Evolutionary conservation across 371 early-diverging fungal species (phyloP).

Genomic region (Mucor velutinosus): DNA sequence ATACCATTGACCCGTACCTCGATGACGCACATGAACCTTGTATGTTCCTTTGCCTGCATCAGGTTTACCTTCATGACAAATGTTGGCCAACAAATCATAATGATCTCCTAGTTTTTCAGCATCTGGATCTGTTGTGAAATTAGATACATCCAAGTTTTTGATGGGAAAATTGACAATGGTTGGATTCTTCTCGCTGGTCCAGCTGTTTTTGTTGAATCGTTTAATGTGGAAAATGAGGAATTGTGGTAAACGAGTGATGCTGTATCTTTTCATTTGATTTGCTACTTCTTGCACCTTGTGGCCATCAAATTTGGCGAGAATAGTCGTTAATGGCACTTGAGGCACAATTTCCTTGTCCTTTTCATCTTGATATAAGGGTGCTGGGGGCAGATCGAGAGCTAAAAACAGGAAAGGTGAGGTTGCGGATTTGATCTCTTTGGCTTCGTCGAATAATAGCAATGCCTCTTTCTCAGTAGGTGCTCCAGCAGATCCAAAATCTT

Average conservation of each 20-base stretch:
- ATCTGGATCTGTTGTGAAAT: slow-evolving; percentile 57
- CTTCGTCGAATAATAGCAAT: slow-evolving; percentile 42
- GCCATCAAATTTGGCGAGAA: slow-evolving; percentile 90
- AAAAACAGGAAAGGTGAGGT: slow-evolving; percentile 83
- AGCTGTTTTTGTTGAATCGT: slow-evolving; percentile 90
- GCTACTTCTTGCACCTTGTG: slow-evolving; percentile 68
- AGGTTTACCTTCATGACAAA: slow-evolving; percentile 88
- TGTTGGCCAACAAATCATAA: slow-evolving; percentile 92
- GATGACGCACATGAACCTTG: slow-evolving; percentile 80
- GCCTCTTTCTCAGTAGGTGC: slow-evolving; percentile 36
- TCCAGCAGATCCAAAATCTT: slow-evolving; percentile 52
- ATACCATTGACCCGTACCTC: slow-evolving; percentile 91
- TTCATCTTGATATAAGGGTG: slow-evolving; percentile 92
- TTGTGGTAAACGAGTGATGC: slow-evolving; percentile 76
- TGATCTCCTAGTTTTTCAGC: slow-evolving; percentile 52
- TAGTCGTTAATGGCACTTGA: slow-evolving; percentile 78
- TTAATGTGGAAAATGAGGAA: slow-evolving; percentile 93
- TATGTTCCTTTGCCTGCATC: slow-evolving; percentile 74
- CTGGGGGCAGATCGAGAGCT: slow-evolving; percentile 90
- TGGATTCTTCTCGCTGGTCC: slow-evolving; percentile 90
- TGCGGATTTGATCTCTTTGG: slow-evolving; percentile 52
- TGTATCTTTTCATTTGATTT: slow-evolving; percentile 69
- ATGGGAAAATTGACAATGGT: slow-evolving; percentile 98
- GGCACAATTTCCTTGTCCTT: slow-evolving; percentile 90
- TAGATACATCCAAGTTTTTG: slow-evolving; percentile 79